Base-by-base conservation (phyloP, 2,329 filamentous ascomycete species). In the Alternaria incomplexa region DNA sequence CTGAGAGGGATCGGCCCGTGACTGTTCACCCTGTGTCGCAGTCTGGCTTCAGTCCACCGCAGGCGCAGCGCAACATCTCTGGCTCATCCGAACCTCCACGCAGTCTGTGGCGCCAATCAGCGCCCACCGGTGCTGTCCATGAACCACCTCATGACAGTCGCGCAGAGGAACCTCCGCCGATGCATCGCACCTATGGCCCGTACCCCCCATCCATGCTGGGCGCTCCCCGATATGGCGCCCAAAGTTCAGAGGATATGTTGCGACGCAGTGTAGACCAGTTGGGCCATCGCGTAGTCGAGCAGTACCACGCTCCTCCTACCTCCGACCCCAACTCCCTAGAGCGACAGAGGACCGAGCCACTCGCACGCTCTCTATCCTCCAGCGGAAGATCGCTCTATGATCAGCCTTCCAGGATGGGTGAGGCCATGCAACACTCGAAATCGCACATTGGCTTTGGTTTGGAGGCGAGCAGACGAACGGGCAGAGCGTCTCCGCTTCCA, bases 401-500 rank as follows among this genome's bases (percentile, higher is more conserved):
- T n/a, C 77, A 81, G 32, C 75, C 78, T 13, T 70, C 70, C 65
- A 79, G 79, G 54, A 73, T 78, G 58, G 85, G 81, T 72, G 87
- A 88, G 53, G 84, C 87, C 30, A 84, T 88, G 44, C 85, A 87
- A 26, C 85, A 87, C 56, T 89, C 85, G 63, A 85, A 91, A 64
- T 89, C 87, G 40, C 84, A 97, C 46, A 83, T 97, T n/a, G 90
- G 89, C 4, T 86, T 97, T 11, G 85, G 87, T 46, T 81, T 84
- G 13, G 93, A 96, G 71, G 90, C 92, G 61, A 90, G 90, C 63
- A 93, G 93, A 74, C 89, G 93, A 56, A 91, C 91, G 68, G 94
- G 94, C 2, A 90, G 94, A 52, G 86, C 93, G 43, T 97, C 95
- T 9, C 95, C 95, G 2, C 83, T 97, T 15, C 95, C 95, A 1